A percentile compares a stretch with the other conserved stretches of the same genome.
These are phyloP conservation scores for Zymoseptoria brevis DNA, from an alignment of 2,329 filamentous ascomycete genomes.

Conservation along the genomic window DNA sequence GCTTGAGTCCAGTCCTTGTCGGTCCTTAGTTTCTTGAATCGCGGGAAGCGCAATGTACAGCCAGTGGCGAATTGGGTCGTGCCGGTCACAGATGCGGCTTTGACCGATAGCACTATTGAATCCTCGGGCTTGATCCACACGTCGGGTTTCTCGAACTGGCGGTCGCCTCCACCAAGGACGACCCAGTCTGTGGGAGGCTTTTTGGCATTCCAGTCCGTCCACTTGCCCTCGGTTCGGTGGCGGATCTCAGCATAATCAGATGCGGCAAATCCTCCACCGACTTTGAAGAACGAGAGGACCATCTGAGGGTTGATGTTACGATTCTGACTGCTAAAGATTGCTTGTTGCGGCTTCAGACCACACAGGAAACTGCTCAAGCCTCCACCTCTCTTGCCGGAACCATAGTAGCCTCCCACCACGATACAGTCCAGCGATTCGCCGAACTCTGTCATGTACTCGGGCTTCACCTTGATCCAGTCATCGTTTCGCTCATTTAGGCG, in stretches of 20 bases:
- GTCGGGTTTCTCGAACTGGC: constrained; percentile 72
- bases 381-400: constrained; percentile 76
- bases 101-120: constrained; percentile 79
- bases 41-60: constrained; percentile 79
- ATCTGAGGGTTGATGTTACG: constrained; percentile 53
- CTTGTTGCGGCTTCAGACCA: constrained; percentile 47
- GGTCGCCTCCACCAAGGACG: constrained; percentile 69
- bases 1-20: constrained; percentile 80
- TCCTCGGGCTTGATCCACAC: constrained; percentile 88
- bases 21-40: constrained; percentile 72
- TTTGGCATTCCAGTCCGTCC: constrained; percentile 73
- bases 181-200: constrained; percentile 71
- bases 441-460: constrained; percentile 95
- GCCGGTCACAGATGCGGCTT: constrained; percentile 68
- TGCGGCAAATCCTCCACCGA: constrained; percentile 83
- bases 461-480: constrained; percentile 98
- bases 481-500: constrained; percentile 82
- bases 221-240: constrained; percentile 83
- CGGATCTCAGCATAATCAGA: constrained; percentile 78
- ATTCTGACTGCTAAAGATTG: not conserved
- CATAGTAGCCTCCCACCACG: constrained; percentile 87
- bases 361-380: constrained; percentile 82
- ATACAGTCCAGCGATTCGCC: constrained; percentile 88
- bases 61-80: constrained; percentile 72
- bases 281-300: constrained; percentile 93